A percentile compares a stretch with the other conserved stretches of the same genome.
phyloP scores from a whole-genome alignment of 495 filamentous ascomycete genomes.

The Aspergillus haitiensis region DNA sequence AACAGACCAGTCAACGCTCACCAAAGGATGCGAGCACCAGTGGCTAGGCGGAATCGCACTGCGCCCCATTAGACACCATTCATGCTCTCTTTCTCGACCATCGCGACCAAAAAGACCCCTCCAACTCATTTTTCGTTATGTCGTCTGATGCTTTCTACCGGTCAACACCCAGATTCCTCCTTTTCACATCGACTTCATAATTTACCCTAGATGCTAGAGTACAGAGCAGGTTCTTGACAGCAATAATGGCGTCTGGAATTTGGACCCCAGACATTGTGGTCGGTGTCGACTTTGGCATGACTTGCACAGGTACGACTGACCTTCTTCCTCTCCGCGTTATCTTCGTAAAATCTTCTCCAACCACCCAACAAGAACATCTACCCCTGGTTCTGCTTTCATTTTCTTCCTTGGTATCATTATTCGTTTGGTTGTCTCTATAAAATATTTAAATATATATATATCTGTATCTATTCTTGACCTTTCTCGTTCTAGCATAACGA shows the following conservation, averaged over 20 bases:
- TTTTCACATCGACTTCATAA: no score
- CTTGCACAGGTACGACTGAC: slow-evolving; percentile 50
- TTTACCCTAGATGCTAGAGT: no score
- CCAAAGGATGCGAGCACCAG: not conserved
- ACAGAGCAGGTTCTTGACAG: not conserved
- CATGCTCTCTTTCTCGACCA: not conserved
- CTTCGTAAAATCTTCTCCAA: no score
- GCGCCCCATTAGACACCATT: not conserved
- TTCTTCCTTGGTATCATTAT: no score
- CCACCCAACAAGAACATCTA: no score
- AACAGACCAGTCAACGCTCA: not conserved
- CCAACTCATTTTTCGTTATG: not conserved
- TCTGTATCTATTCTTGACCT: not conserved
- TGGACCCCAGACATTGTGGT: slow-evolving; percentile 56
- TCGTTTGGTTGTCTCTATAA: not conserved
- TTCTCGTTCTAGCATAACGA: not conserved
- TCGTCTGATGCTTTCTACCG: not conserved
- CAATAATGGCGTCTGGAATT: slow-evolving; percentile 6
- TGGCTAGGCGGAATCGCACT: slow-evolving; percentile 2
- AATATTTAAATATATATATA: not conserved
- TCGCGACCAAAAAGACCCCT: no score
- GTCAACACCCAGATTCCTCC: not conserved
- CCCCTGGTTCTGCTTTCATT: no score
- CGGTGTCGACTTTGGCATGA: slow-evolving; percentile 62
- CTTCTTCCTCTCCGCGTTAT: no score